Evolutionary conservation across 2,329 filamentous ascomycete genomes (phyloP).

Genomic region (Fusarium sp.): DNA sequence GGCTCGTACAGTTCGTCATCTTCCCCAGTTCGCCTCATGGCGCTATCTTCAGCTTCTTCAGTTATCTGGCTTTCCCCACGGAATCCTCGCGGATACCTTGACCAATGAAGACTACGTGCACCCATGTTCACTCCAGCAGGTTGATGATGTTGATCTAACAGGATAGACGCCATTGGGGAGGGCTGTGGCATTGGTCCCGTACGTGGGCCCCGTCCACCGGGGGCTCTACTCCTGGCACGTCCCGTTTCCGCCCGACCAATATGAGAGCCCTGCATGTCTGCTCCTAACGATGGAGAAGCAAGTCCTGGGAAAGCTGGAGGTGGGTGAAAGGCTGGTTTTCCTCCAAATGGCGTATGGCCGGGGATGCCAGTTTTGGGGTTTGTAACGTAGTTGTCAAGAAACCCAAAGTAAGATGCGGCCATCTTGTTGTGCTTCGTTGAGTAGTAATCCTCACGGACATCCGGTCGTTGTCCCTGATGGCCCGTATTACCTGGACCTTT

Average conservation of each 20-base stretch:
- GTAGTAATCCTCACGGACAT: conserved; percentile 91
- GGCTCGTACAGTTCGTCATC: conserved; percentile 64
- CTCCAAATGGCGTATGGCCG: conserved; percentile 66
- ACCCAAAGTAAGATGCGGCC: conserved; percentile 96
- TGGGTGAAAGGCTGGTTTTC: conserved; percentile 71
- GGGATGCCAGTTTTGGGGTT: conserved; percentile 75
- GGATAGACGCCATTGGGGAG: conserved; percentile 76
- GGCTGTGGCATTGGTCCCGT: conserved; percentile 57
- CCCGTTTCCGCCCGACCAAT: conserved; percentile 56
- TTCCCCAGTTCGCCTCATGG: conserved; percentile 57
- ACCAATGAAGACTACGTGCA: conserved; percentile 58
- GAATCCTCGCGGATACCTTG: conserved; percentile 56
- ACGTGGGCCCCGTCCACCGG: conserved; percentile 44
- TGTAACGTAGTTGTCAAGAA: conserved; percentile 88
- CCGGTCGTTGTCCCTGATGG: conserved; percentile 56
- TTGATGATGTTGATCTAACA: conserved; percentile 81
- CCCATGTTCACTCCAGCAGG: conserved; percentile 62
- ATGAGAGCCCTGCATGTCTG: conserved; percentile 64
- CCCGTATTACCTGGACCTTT: conserved; percentile 69
- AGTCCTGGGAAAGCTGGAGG: conserved; percentile 79
- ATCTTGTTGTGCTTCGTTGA: conserved; percentile 97
- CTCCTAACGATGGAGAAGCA: conserved; percentile 67
- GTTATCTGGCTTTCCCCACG: conserved; percentile 62
- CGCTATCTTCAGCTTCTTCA: conserved; percentile 62
- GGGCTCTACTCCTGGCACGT: conserved; percentile 54